phyloP scores from a whole-genome alignment of 2,329 filamentous ascomycete genomes.

The Chaetomium sp. region DNA sequence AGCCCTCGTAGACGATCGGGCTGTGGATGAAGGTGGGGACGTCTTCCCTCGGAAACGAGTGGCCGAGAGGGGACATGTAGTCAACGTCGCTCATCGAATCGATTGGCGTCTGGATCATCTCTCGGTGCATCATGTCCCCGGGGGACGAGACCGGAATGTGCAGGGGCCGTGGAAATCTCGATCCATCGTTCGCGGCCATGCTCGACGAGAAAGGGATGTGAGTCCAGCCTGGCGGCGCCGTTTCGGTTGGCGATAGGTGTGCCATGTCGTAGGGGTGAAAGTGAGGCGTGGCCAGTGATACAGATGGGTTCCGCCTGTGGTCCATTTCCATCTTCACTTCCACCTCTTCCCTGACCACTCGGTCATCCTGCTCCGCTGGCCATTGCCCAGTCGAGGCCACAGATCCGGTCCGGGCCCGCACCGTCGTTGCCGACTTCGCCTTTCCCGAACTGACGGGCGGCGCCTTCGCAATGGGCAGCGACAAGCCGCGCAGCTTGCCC shows the following conservation, averaged over 20 bases:
- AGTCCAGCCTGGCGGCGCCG: conserved; percentile 49
- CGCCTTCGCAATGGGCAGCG: conserved; percentile 68
- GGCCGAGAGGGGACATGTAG: conserved; percentile 60
- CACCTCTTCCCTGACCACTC: conserved; percentile 40
- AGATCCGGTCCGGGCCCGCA: conserved; percentile 50
- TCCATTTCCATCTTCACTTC: conserved; percentile 39
- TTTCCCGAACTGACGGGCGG: conserved; percentile 56
- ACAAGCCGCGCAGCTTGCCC: conserved; percentile 88
- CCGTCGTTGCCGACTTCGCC: conserved; percentile 45
- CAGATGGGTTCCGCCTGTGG: conserved; percentile 44
- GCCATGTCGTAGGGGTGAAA: conserved; percentile 53
- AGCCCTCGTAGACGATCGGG: conserved; percentile 60
- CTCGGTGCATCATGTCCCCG: conserved; percentile 50
- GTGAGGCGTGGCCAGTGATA: conserved; percentile 45
- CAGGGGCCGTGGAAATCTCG: conserved; percentile 44
- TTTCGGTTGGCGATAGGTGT: conserved; percentile 53
- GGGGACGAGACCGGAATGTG: conserved; percentile 45
- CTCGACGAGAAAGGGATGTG: conserved; percentile 51
- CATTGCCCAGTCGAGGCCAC: conserved; percentile 44
- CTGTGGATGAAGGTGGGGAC: conserved; percentile 49
- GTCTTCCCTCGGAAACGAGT: conserved; percentile 57
- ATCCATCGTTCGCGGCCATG: conserved; percentile 45
- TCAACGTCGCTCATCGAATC: conserved; percentile 65
- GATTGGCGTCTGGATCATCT: conserved; percentile 56
- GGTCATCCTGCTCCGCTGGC: conserved; percentile 38